These are phyloP conservation scores for Cicer arietinum DNA, from an alignment of 306 rosid species.

Conservation along the genomic window DNA sequence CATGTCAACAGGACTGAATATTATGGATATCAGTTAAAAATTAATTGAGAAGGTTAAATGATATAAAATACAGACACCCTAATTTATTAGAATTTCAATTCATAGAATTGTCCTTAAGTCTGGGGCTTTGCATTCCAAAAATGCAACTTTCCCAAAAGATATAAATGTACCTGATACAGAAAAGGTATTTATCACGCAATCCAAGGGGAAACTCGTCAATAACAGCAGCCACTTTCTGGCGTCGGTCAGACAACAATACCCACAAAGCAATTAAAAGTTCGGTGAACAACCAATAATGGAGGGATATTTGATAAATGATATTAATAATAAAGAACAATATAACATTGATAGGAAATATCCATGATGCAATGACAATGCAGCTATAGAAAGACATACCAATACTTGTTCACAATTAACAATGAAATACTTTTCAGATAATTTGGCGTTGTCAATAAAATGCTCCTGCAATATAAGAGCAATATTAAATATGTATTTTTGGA, in stretches of 20 bases:
- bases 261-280: slow-evolving; percentile 36
- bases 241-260: slow-evolving; percentile 46
- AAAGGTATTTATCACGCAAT: slow-evolving; percentile 84
- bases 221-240: slow-evolving; percentile 82
- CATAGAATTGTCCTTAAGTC: slow-evolving; percentile 23
- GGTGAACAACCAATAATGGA: slow-evolving; percentile 34
- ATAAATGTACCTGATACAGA: slow-evolving; percentile 72
- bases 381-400: slow-evolving; percentile 64
- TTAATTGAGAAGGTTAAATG: slow-evolving; percentile 21
- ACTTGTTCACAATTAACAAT: slow-evolving; percentile 73
- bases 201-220: slow-evolving; percentile 79
- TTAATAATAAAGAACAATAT: slow-evolving; percentile 33
- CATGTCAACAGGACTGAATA: slow-evolving; percentile 93
- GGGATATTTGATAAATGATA: slow-evolving; percentile 18
- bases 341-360: slow-evolving; percentile 28
- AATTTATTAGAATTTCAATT: slow-evolving; percentile 35
- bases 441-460: slow-evolving; percentile 85
- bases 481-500: slow-evolving; percentile 11
- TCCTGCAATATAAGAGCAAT: slow-evolving; percentile 64
- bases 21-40: slow-evolving; percentile 37
- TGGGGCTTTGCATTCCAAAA: slow-evolving; percentile 29
- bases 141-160: slow-evolving; percentile 32
- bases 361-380: slow-evolving; percentile 33
- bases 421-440: slow-evolving; percentile 81
- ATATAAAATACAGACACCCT: slow-evolving; percentile 27